Percentiles rank a stretch among this genome's conserved stretches.
These are phyloP conservation scores for Epichloe gansuensis DNA, from an alignment of 2,329 filamentous ascomycete genomes.

Conservation along the genomic window DNA sequence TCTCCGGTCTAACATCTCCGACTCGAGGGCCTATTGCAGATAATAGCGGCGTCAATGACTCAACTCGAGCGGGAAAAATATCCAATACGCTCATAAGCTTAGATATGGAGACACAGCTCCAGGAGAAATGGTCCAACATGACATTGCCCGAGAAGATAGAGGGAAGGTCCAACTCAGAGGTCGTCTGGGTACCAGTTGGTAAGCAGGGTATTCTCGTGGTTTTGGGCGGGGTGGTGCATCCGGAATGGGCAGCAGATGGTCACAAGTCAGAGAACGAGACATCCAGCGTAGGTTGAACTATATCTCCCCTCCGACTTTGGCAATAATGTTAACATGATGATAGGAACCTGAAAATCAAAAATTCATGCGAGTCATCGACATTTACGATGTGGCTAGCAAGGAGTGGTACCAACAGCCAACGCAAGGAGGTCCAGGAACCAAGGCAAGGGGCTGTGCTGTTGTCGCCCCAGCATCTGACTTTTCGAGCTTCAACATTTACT, in stretches of 20 bases:
- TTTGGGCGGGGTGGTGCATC: conserved; percentile 58
- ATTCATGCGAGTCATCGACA: conserved; percentile 60
- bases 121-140: conserved; percentile 42
- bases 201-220: conserved; percentile 63
- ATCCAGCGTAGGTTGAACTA: conserved; percentile 19
- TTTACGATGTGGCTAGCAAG: conserved; percentile 60
- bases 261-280: conserved; percentile 16
- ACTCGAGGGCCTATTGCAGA: conserved; percentile 36
- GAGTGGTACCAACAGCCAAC: conserved; percentile 61
- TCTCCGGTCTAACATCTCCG: conserved; percentile 46
- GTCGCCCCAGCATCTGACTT: conserved; percentile 57
- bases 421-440: conserved; percentile 41
- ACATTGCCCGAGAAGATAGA: conserved; percentile 36
- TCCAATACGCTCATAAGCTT: conserved; percentile 48
- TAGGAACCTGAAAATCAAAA: conserved; percentile 51
- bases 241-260: conserved; percentile 29
- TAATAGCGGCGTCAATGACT: conserved; percentile 17
- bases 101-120: conserved; percentile 39
- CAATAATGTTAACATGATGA: conserved; percentile 1
- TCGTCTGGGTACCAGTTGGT: conserved; percentile 69
- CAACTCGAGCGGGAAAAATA: conserved; percentile 27
- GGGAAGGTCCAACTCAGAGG: conserved; percentile 48
- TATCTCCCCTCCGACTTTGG: background rate
- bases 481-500: conserved; percentile 72
- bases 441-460: conserved; percentile 59